Conservation (phyloP, 176 grass and related monocot genomes). For the Oryza rufipogon region DNA sequence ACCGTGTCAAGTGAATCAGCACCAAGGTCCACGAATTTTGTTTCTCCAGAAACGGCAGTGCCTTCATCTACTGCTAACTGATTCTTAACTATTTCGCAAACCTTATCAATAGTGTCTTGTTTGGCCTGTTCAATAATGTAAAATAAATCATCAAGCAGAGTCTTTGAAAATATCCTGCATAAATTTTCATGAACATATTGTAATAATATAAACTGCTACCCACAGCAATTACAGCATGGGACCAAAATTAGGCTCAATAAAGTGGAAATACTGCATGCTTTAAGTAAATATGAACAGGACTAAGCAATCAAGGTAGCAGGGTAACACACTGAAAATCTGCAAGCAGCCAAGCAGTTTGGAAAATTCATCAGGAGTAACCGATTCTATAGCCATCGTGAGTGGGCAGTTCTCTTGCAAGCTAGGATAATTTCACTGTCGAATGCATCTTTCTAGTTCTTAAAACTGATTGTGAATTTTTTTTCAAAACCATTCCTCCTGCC, state of each 20-base stretch:
- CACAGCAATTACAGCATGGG: too few species aligned
- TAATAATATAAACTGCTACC: not conserved
- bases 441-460: not conserved
- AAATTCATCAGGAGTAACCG: not conserved
- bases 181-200: not conserved
- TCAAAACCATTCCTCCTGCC: not conserved
- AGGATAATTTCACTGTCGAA: not conserved
- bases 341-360: not conserved
- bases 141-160: not conserved
- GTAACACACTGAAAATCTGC: not conserved
- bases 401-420: not conserved
- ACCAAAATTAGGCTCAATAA: not conserved
- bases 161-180: not conserved
- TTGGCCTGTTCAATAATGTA: constrained; percentile 43
- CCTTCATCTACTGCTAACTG: constrained; percentile 45
- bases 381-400: not conserved
- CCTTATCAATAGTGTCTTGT: constrained; percentile 54
- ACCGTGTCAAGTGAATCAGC: constrained; percentile 80
- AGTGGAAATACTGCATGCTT: not conserved
- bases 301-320: not conserved
- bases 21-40: constrained; percentile 60
- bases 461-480: not conserved
- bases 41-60: constrained; percentile 35
- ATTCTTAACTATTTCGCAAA: constrained; percentile 57
- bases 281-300: constrained; percentile 1